These are phyloP conservation scores for Pseudogymnoascus sp. DNA, from an alignment of 2,329 filamentous ascomycete genomes.

Conservation along the genomic window DNA sequence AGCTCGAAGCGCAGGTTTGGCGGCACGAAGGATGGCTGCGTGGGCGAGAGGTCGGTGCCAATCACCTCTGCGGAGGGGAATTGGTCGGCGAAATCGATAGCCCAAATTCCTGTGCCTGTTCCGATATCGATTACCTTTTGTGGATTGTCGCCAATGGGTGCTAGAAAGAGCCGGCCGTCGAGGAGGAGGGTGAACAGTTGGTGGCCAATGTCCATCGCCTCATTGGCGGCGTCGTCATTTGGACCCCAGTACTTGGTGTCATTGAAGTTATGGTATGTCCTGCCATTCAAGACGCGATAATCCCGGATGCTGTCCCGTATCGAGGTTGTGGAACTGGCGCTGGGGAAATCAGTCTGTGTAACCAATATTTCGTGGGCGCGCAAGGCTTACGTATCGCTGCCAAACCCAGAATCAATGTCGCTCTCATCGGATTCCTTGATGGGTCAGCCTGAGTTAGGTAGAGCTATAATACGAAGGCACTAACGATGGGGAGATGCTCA, in stretches of 20 bases:
- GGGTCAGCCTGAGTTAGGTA: neutral
- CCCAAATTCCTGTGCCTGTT: constrained; percentile 9
- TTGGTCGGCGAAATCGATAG: constrained; percentile 12
- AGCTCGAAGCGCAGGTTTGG: constrained; percentile 27
- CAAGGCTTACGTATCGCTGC: constrained; percentile 8
- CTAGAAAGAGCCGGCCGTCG: constrained; percentile 8
- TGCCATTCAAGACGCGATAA: constrained; percentile 12
- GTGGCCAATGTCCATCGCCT: constrained; percentile 13
- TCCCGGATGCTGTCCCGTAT: constrained; percentile 9
- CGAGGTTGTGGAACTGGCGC: constrained; percentile 13
- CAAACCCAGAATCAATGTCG: constrained; percentile 11
- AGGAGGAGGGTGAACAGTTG: constrained; percentile 7
- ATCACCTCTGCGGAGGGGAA: constrained; percentile 20
- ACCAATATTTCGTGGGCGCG: neutral
- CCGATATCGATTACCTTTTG: constrained; percentile 10
- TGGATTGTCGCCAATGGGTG: constrained; percentile 6
- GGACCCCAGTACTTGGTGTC: constrained; percentile 5
- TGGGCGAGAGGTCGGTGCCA: constrained; percentile 22
- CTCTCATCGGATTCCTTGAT: neutral
- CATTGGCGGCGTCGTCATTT: constrained; percentile 12
- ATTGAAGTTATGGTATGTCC: constrained; percentile 13
- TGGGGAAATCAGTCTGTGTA: neutral
- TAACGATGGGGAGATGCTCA: neutral
- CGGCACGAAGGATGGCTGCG: constrained; percentile 24
- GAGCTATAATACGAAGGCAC: neutral